Base-by-base conservation (phyloP, 202 grass and related monocot species). In the Cymbopogon flexuosus region DNA sequence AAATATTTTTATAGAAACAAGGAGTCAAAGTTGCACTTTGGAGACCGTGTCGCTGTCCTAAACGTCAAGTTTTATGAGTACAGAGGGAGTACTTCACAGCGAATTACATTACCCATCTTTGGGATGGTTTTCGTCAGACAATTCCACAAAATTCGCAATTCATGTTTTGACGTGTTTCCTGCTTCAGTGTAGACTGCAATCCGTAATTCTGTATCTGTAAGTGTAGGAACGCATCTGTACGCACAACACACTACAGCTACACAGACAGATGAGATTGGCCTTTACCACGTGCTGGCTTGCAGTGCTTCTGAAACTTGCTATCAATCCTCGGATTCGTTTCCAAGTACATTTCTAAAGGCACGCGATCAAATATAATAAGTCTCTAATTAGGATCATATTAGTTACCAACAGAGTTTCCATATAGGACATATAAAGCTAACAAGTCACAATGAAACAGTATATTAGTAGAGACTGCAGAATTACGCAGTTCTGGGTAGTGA, bases 391-490 rank as follows among this genome's bases (percentile, higher is more conserved):
- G 59, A 62, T 15, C 59, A 34, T 24, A 58, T 8, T 12, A 37
- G 51, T 45, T 34, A 9, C 61, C 57, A 34, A 43, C 57, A 41
- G 60, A 71, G 6, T 6, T 63, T 84, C 24, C 30, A 14, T 41
- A 51, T 51, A 54, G 1, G 6, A 39, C 15, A 23, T 15, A 18
- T 21, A 58, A 67, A 66, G 46, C 45, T 65, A 66, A 46, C 6
- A 40, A 85, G 45, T 68, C n/a, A 27, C n/a, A 81, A 40, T 24
- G 37, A 37, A 34, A 47, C 36, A 49, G 19, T 68, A 68, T 65
- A 86, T 81, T 86, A 81, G 62, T 21, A 81, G 69, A 80, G 76
- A 22, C 68, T 80, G 76, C 45, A 85, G 31, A 65, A 52, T 49
- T 67, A 68, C 2, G 45, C 49, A 66, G 70, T 62, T 85, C 84